phyloP scores from a whole-genome alignment of 108 stramenopile species.

The Cyclotella sp. region DNA sequence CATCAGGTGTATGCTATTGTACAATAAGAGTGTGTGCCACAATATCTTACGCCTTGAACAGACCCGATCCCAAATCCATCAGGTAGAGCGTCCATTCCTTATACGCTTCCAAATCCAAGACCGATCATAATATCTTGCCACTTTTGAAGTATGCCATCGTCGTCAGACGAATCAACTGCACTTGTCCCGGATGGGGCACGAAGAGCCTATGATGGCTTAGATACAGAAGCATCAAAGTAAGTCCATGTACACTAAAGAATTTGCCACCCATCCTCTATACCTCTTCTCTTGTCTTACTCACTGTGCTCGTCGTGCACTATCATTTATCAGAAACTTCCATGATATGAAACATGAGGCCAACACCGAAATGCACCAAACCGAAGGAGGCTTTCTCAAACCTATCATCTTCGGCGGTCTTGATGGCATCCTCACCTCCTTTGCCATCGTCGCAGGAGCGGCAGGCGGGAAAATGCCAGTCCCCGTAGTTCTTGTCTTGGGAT shows the following conservation, averaged over 20 bases:
- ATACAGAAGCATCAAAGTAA: slow-evolving; percentile 67
- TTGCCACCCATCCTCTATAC: neutral
- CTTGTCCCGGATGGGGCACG: slow-evolving; percentile 58
- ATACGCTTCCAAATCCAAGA: neutral
- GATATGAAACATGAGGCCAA: slow-evolving; percentile 49
- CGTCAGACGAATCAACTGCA: slow-evolving; percentile 29
- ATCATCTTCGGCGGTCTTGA: slow-evolving; percentile 98
- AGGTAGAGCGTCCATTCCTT: no score
- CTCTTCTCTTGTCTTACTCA: neutral
- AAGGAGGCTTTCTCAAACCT: slow-evolving; percentile 85
- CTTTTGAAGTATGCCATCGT: slow-evolving; percentile 19
- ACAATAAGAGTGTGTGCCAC: no score
- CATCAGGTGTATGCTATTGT: no score
- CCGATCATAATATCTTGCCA: neutral
- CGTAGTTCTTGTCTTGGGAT: slow-evolving; percentile 96
- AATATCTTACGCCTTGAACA: no score
- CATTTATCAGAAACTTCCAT: slow-evolving; percentile 64
- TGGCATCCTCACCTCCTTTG: slow-evolving; percentile 97
- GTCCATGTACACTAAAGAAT: slow-evolving; percentile 1
- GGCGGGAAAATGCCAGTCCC: slow-evolving; percentile 83
- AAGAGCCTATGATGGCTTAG: slow-evolving; percentile 66
- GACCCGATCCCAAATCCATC: no score
- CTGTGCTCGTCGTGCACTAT: neutral
- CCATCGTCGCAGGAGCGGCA: slow-evolving; percentile 97
- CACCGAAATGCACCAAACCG: slow-evolving; percentile 75